Evolutionary conservation across 2,329 filamentous ascomycete genomes (phyloP).

Genomic region (Trichoderma citrinoviride): DNA sequence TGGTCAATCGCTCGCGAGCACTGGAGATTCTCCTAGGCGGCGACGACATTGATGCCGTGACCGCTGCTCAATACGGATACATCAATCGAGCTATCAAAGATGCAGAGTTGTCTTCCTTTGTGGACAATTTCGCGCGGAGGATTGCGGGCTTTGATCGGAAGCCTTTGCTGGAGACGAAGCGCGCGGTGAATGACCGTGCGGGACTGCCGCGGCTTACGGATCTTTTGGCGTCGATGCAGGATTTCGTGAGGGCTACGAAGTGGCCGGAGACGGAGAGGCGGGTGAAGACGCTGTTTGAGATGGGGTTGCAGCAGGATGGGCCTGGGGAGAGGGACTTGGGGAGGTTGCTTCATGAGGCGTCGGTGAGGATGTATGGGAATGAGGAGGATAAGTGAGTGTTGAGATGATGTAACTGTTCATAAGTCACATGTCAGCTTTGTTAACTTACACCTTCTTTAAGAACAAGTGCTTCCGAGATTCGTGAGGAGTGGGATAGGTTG

Average conservation of each 20-base stretch:
- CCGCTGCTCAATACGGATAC: conserved; percentile 9
- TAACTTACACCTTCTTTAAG: no score
- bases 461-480: no score
- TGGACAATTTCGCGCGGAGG: background rate
- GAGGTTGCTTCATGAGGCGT: background rate
- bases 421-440: no score
- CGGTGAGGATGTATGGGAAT: background rate
- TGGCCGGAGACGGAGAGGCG: background rate
- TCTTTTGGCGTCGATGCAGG: background rate
- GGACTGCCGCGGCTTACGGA: background rate
- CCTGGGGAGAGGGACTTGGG: background rate
- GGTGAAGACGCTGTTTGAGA: background rate
- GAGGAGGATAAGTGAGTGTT: no score
- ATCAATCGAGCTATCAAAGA: conserved; percentile 5
- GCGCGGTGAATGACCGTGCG: background rate
- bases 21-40: background rate
- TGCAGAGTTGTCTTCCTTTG: background rate
- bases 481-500: no score
- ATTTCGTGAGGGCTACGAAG: background rate
- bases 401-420: no score
- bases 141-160: conserved; percentile 5
- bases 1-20: background rate
- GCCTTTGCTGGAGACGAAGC: conserved; percentile 4
- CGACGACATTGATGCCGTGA: background rate
- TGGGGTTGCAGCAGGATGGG: background rate